Evolutionary conservation across 2,329 filamentous ascomycete genomes (phyloP).

Genomic region (Immersiporthe knoxdaviesiana): DNA sequence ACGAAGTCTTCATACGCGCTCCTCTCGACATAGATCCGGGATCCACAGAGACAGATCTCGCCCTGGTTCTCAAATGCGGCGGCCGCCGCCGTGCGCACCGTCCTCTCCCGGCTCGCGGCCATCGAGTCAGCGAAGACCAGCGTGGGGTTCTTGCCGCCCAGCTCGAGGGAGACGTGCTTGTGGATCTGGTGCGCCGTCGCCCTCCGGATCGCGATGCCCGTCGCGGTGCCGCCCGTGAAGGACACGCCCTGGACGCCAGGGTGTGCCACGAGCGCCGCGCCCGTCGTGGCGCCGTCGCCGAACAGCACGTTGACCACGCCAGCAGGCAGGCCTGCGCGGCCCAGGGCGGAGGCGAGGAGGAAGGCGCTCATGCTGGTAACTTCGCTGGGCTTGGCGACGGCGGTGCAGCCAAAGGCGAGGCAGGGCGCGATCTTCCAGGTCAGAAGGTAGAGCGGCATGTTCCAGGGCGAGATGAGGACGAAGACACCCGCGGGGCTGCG

Average conservation of each 20-base stretch:
- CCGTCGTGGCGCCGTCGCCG: slow-evolving; percentile 39
- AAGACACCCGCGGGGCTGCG: slow-evolving; percentile 41
- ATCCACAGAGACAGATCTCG: slow-evolving; percentile 43
- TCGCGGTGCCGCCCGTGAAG: slow-evolving; percentile 41
- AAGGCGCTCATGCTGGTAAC: slow-evolving; percentile 40
- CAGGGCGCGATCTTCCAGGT: slow-evolving; percentile 43
- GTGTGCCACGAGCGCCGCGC: slow-evolving; percentile 36
- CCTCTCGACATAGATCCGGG: slow-evolving; percentile 56
- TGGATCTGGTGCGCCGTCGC: slow-evolving; percentile 38
- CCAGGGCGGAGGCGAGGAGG: slow-evolving; percentile 35
- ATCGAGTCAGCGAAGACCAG: slow-evolving; percentile 54
- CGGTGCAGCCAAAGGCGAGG: slow-evolving; percentile 42
- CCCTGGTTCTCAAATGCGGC: slow-evolving; percentile 41
- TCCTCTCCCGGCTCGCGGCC: slow-evolving; percentile 51
- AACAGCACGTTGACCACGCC: slow-evolving; percentile 41
- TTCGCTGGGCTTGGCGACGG: slow-evolving; percentile 42
- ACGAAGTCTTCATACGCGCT: slow-evolving; percentile 47
- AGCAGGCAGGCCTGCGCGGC: slow-evolving; percentile 34
- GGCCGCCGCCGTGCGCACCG: slow-evolving; percentile 50
- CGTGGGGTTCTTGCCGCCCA: slow-evolving; percentile 56
- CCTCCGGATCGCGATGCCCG: slow-evolving; percentile 39
- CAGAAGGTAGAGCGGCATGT: slow-evolving; percentile 42
- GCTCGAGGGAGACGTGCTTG: slow-evolving; percentile 39
- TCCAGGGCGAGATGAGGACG: slow-evolving; percentile 42
- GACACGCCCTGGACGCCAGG: slow-evolving; percentile 37